Conservation (phyloP, 2,329 filamentous ascomycete genomes). For the Aspergillus bombycis region DNA sequence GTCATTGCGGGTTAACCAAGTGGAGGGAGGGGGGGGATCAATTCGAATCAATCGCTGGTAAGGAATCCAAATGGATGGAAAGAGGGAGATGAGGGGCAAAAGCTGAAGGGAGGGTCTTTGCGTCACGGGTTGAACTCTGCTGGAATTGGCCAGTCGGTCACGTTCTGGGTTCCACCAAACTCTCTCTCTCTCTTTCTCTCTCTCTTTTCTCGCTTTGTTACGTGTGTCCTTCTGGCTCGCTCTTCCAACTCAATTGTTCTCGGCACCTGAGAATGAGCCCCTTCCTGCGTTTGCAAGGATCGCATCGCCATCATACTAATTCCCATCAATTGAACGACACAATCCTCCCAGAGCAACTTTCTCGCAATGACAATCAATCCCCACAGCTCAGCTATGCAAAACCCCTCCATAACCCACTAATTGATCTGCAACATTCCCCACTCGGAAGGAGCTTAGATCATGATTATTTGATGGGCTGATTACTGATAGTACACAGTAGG, state of each 20-base stretch:
- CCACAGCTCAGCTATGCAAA: not conserved
- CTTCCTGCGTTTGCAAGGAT: not conserved
- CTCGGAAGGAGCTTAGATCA: not conserved
- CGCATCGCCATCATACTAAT: not conserved
- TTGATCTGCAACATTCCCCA: not conserved
- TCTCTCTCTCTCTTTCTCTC: not conserved
- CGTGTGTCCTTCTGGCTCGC: not conserved
- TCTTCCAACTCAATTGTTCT: not conserved
- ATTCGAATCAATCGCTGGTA: not conserved
- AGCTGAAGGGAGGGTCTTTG: not conserved
- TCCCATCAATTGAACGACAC: not conserved
- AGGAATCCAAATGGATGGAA: not conserved
- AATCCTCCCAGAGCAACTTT: not conserved
- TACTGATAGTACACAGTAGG: not conserved
- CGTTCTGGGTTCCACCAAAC: not conserved
- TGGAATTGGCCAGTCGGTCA: not conserved
- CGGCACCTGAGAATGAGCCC: too few relatives aligned
- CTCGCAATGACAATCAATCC: not conserved
- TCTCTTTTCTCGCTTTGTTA: too few relatives aligned
- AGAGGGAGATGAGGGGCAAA: not conserved
- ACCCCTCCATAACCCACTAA: not conserved
- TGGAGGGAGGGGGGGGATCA: not conserved
- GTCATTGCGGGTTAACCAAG: constrained; percentile 18
- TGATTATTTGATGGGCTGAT: not conserved
- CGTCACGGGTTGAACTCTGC: constrained; percentile 4